Conservation (phyloP, 306 rosid genomes). For the Psophocarpus tetragonolobus region DNA sequence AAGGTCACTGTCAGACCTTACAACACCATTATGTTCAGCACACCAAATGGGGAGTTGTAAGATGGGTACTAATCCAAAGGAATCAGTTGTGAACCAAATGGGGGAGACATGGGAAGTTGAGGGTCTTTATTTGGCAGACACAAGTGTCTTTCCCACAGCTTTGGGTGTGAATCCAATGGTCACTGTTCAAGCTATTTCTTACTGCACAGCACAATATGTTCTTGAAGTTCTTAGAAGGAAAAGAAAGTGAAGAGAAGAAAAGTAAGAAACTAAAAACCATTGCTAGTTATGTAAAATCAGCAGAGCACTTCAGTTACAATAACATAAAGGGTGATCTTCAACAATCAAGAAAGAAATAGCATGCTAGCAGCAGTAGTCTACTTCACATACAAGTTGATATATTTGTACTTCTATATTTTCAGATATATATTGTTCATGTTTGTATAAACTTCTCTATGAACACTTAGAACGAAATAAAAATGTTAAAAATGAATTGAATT, state of each 20-base stretch:
- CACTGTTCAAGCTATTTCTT: slow-evolving; percentile 79
- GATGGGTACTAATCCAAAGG: slow-evolving; percentile 59
- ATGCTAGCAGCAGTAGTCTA: neutral
- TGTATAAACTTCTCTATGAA: neutral
- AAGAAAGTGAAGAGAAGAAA: neutral
- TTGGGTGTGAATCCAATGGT: slow-evolving; percentile 88
- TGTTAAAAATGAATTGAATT: neutral
- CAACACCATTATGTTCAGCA: slow-evolving; percentile 66
- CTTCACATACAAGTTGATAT: neutral
- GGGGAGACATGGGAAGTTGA: slow-evolving; percentile 89
- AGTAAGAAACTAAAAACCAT: neutral
- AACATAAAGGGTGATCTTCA: neutral
- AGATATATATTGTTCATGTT: neutral
- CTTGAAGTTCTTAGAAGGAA: slow-evolving; percentile 63
- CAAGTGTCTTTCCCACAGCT: slow-evolving; percentile 86
- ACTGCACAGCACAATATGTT: slow-evolving; percentile 74
- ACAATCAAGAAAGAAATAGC: neutral
- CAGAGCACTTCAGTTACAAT: neutral
- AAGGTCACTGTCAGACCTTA: slow-evolving; percentile 43
- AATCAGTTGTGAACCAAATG: slow-evolving; percentile 67
- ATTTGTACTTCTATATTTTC: neutral
- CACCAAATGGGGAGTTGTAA: slow-evolving; percentile 90
- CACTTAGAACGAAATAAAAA: neutral
- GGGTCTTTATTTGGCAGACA: slow-evolving; percentile 65
- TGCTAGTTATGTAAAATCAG: neutral